These are phyloP conservation scores for Parmelia sp. DNA, from an alignment of 495 filamentous ascomycete species.

Conservation along the genomic window DNA sequence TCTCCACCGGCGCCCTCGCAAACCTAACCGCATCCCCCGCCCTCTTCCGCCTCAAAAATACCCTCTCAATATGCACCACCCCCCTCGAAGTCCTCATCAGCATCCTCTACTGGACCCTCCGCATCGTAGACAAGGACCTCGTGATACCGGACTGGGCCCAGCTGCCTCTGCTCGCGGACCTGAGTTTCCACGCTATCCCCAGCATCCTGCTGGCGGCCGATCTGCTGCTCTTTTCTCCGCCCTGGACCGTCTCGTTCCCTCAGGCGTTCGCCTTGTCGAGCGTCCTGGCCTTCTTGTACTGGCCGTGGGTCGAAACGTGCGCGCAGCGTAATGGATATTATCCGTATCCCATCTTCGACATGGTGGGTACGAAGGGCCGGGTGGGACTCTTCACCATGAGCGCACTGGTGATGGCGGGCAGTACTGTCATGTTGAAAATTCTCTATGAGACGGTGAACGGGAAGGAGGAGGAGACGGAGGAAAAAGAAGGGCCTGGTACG, in stretches of 20 bases:
- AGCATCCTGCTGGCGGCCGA: constrained; percentile 65
- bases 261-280: constrained; percentile 57
- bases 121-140: constrained; percentile 55
- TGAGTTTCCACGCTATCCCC: constrained; percentile 76
- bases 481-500: not conserved
- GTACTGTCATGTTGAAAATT: constrained; percentile 60
- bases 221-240: constrained; percentile 69
- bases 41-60: constrained; percentile 70
- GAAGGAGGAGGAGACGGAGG: not conserved
- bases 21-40: constrained; percentile 60
- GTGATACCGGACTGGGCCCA: constrained; percentile 49
- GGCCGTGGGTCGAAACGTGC: constrained; percentile 83
- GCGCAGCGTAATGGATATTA: constrained; percentile 75
- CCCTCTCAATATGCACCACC: constrained; percentile 61
- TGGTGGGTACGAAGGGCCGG: constrained; percentile 55
- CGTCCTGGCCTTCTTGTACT: constrained; percentile 66
- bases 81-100: constrained; percentile 78
- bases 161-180: constrained; percentile 49
- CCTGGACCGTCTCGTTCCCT: constrained; percentile 63
- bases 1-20: constrained; percentile 62
- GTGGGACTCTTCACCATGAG: constrained; percentile 62
- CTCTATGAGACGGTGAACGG: constrained; percentile 67
- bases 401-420: constrained; percentile 63
- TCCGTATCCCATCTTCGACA: constrained; percentile 77
- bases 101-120: constrained; percentile 78